These are phyloP conservation scores for Macrolepiota fuliginosa DNA, from an alignment of 768 basidiomycete species.

Conservation along the genomic window DNA sequence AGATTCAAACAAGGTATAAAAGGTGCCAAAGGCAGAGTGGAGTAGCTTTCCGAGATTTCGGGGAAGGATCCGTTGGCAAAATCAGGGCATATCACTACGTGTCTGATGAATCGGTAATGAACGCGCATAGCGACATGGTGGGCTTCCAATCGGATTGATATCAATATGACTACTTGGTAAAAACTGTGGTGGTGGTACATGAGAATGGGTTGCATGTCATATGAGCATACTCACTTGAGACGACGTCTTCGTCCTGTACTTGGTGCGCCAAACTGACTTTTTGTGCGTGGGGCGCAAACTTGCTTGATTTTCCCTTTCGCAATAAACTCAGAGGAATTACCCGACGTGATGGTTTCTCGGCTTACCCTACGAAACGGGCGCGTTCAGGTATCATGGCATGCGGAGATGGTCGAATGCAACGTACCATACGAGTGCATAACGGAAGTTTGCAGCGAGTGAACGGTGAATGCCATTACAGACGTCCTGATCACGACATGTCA, in stretches of 20 bases:
- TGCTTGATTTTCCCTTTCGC: conserved; percentile 84
- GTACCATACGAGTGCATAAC: conserved; percentile 91
- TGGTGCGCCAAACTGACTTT: conserved; percentile 86
- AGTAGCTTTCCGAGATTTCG: not conserved
- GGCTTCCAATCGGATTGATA: not conserved
- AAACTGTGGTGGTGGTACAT: conserved; percentile 27
- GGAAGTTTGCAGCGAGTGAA: conserved; percentile 86
- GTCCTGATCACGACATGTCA: conserved; percentile 39
- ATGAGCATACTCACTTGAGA: conserved; percentile 63
- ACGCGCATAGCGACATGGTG: not conserved
- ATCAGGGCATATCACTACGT: conserved; percentile 1
- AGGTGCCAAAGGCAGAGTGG: not conserved
- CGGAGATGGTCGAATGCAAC: not conserved
- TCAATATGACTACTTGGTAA: conserved; percentile 23
- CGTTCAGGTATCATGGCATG: not conserved
- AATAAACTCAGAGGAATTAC: conserved; percentile 1
- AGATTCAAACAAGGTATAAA: not conserved
- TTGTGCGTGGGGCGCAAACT: conserved; percentile 91
- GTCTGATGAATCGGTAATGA: not conserved
- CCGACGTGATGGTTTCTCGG: too few relatives aligned
- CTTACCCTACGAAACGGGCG: conserved; percentile 8
- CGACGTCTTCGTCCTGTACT: conserved; percentile 86
- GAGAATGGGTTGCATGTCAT: conserved; percentile 20
- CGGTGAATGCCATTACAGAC: conserved; percentile 94
- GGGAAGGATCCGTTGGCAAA: not conserved